These are phyloP conservation scores for Lepiota venenata DNA, from an alignment of 768 basidiomycete genomes.

Conservation along the genomic window DNA sequence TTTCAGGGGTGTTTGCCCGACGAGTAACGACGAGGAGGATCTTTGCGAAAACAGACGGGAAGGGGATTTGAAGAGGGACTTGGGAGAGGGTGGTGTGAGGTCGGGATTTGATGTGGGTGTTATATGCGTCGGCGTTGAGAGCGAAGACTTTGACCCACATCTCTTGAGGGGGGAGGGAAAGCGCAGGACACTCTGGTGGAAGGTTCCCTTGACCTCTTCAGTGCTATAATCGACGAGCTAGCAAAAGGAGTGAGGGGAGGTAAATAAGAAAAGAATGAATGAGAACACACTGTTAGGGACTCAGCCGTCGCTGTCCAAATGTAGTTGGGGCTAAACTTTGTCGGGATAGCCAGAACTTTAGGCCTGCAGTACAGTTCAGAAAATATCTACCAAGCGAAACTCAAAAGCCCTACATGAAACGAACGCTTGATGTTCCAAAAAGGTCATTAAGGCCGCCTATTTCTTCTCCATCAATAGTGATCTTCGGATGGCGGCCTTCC, in stretches of 20 bases:
- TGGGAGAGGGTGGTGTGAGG: constrained; percentile 6
- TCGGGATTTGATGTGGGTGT: constrained; percentile 1
- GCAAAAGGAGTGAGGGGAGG: too few relatives aligned
- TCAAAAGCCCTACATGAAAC: constrained; percentile 43
- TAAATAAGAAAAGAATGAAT: constrained; percentile 7
- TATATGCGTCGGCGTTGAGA: constrained; percentile 13
- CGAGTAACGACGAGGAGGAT: constrained; percentile 20
- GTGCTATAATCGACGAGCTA: constrained; percentile 55
- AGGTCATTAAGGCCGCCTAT: constrained; percentile 51
- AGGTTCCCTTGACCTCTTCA: constrained; percentile 44
- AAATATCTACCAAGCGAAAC: neutral
- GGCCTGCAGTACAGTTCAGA: constrained; percentile 30
- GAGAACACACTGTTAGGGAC: constrained; percentile 43
- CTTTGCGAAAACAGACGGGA: constrained; percentile 14
- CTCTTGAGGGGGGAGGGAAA: constrained; percentile 30
- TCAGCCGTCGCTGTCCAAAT: constrained; percentile 57
- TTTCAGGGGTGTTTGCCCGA: constrained; percentile 20
- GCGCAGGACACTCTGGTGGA: constrained; percentile 47
- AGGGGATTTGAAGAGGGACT: constrained; percentile 15
- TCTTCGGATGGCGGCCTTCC: constrained; percentile 50
- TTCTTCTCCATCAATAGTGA: constrained; percentile 47
- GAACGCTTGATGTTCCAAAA: constrained; percentile 52
- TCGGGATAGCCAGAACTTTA: constrained; percentile 58
- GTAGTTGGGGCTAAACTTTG: constrained; percentile 59
- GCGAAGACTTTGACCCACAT: constrained; percentile 16